Evolutionary conservation across 208 protist species (phyloP), one percentile per base, ranked within the genome.

Genomic region (Crithidia acanthocephali): DNA sequence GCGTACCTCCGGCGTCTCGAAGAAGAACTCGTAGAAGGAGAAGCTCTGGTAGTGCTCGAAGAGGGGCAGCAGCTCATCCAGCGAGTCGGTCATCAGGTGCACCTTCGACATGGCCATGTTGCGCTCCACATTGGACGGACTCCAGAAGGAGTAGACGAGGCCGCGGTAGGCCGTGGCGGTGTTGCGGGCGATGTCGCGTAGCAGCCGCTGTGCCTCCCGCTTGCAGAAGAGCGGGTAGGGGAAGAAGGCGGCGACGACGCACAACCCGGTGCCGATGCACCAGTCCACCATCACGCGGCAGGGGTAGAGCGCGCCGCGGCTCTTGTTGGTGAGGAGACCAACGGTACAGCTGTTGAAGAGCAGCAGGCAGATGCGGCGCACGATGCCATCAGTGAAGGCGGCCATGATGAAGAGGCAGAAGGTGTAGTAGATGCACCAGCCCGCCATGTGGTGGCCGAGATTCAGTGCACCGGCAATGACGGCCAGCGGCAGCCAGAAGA

Each of bases 21-120:
- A 94, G 40, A 96, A 52, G 69, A 94, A 93, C 70, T 94, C 87
- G 56, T 90, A 91, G 56, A 90, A 85, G 20, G 91, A 87, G 70
- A 92, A 81, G 51, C 76, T 79, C 69, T 96, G 87, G 60, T 69
- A 65, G 61, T 77, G 59, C 77, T 93, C 75, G 59, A 93, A 93
- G 28, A 61, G 61, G 25, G 80, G 62, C n/a, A 94, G 63, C 51
- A 86, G 56, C 25, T 79, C 48, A 72, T 96, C 88, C 27, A 96
- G 83, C 13, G 84, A 85, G 50, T 76, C 64, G 16, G 78, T 90
- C 80, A 94, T 86, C 64, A 83, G 74, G 18, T 79, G 77, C 60
- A 94, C 87, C 68, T 93, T 94, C 52, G 88, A 90, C 84, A 93
- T 93, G 23, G 86, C 80, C 81, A 95, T 91, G 78, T 91, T 94